phyloP scores from a whole-genome alignment of 768 basidiomycete species.

The Lepiota venenata region DNA sequence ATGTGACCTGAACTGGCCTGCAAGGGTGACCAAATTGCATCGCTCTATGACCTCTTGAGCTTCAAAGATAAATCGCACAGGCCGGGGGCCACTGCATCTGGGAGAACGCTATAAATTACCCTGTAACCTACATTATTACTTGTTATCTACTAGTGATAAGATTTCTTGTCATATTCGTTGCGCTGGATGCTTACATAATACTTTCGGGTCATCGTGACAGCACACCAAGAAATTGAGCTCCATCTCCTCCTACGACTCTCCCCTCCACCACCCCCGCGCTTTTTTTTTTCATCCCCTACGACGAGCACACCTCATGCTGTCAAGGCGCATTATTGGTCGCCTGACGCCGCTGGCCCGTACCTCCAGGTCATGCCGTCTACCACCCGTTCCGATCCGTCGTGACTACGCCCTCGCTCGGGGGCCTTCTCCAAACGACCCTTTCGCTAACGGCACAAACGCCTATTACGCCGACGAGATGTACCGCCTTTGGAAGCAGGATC shows the following conservation, averaged over 20 bases:
- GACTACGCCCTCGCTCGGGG: slow-evolving; percentile 13
- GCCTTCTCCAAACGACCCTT: slow-evolving; percentile 78
- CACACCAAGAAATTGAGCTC: background rate
- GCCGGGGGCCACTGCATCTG: too few species aligned
- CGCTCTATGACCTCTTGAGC: slow-evolving; percentile 77
- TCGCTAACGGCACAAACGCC: slow-evolving; percentile 92
- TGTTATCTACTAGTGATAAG: background rate
- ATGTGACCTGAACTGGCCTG: slow-evolving; percentile 4
- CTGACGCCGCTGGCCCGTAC: slow-evolving; percentile 1
- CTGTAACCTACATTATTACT: background rate
- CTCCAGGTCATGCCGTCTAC: background rate
- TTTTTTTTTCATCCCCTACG: background rate
- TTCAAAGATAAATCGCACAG: slow-evolving; percentile 63
- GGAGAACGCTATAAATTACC: background rate
- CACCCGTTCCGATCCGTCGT: background rate
- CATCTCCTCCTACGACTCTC: background rate
- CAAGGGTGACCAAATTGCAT: slow-evolving; percentile 93
- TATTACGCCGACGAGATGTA: slow-evolving; percentile 99
- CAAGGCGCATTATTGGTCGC: slow-evolving; percentile 9
- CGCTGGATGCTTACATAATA: background rate
- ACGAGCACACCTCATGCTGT: slow-evolving; percentile 5
- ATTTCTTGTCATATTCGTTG: too few species aligned
- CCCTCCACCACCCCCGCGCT: background rate
- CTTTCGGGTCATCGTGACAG: slow-evolving; percentile 2
- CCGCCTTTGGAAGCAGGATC: slow-evolving; percentile 86